Evolutionary conservation across 805 yeast species (phyloP).

Genomic region (Saccharomycopsis sp.): DNA sequence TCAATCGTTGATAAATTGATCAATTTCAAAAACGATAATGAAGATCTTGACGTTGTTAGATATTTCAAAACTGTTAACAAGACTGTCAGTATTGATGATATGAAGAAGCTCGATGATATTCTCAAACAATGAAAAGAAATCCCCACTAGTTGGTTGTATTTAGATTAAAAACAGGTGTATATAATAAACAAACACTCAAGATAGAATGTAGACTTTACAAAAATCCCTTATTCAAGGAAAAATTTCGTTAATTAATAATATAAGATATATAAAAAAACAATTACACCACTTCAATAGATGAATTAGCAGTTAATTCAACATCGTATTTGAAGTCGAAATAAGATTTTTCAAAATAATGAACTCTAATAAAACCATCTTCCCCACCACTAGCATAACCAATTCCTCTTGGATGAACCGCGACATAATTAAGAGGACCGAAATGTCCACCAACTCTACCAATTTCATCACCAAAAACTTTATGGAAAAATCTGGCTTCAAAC

Average conservation of each 20-base stretch:
- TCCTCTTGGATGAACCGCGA: constrained; percentile 93
- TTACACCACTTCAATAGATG: constrained; percentile 19
- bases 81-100: too few relatives aligned
- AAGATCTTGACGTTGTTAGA: constrained; percentile 4
- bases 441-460: constrained; percentile 97
- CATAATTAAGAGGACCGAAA: constrained; percentile 94
- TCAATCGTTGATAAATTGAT: constrained; percentile 10
- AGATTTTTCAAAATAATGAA: constrained; percentile 85
- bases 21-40: neutral
- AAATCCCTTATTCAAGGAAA: too few relatives aligned
- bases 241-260: too few relatives aligned
- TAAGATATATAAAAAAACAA: neutral
- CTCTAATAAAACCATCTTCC: constrained; percentile 95
- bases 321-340: constrained; percentile 91
- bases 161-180: too few relatives aligned
- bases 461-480: constrained; percentile 90
- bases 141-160: too few relatives aligned
- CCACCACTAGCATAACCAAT: constrained; percentile 93
- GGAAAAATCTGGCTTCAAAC: constrained; percentile 93
- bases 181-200: too few relatives aligned
- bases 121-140: too few relatives aligned
- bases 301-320: constrained; percentile 70
- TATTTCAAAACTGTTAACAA: constrained; percentile 16
- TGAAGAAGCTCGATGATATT: too few relatives aligned
- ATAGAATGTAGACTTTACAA: too few relatives aligned